phyloP scores from a whole-genome alignment of 768 basidiomycete species.

The Lactifluus volemus region DNA sequence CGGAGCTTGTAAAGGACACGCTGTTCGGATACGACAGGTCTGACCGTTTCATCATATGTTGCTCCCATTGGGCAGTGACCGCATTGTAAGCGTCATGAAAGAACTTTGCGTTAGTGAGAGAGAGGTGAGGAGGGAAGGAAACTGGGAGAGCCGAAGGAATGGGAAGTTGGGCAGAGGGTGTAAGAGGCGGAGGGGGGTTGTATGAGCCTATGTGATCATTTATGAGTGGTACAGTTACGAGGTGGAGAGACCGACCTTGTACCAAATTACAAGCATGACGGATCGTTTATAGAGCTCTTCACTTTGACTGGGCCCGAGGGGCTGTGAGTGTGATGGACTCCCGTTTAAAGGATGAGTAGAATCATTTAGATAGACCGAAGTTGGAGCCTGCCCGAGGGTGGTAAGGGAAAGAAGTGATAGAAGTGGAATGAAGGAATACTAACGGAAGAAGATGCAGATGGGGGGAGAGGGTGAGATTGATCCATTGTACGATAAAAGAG shows the following conservation, averaged over 20 bases:
- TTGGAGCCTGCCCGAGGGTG: background rate
- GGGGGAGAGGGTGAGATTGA: conserved; percentile 4
- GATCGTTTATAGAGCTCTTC: conserved; percentile 40
- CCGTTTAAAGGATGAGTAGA: conserved; percentile 1
- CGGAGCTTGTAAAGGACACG: conserved; percentile 54
- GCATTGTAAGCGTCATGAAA: conserved; percentile 52
- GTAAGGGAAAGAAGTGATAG: background rate
- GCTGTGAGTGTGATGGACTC: conserved; percentile 6
- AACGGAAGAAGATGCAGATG: conserved; percentile 10
- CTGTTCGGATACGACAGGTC: conserved; percentile 50
- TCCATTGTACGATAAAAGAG: conserved; percentile 7
- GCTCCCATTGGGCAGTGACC: conserved; percentile 53
- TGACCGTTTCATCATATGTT: conserved; percentile 53
- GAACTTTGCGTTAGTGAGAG: conserved; percentile 43
- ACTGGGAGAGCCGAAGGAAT: conserved; percentile 48
- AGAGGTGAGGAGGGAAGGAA: conserved; percentile 43
- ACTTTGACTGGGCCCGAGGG: conserved; percentile 9
- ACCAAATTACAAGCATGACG: conserved; percentile 62
- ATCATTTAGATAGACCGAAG: conserved; percentile 14
- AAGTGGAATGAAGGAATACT: background rate
- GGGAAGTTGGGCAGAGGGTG: conserved; percentile 48
- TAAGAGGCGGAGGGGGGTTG: conserved; percentile 20
- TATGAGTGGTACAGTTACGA: background rate
- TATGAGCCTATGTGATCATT: conserved; percentile 18
- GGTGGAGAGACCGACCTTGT: conserved; percentile 37